Base-by-base conservation (phyloP, 208 protist genomes). In the Herpetomonas samuelpessoai region DNA sequence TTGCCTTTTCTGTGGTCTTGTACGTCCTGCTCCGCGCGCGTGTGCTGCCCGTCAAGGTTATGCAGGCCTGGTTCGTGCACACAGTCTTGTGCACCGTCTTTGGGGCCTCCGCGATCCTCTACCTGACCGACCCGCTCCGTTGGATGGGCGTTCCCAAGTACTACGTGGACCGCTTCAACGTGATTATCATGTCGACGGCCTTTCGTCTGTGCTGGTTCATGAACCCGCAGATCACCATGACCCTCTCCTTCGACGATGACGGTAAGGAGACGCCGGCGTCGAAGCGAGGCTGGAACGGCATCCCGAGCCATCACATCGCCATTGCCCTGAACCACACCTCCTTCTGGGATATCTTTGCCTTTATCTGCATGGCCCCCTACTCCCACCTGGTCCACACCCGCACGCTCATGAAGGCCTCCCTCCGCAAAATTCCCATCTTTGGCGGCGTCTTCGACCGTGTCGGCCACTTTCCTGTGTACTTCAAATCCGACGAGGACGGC, bases 381-480 rank as follows among this genome's bases (percentile, higher is more conserved):
- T 50, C 44, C 19, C 31, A 57, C 44, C 49, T 83, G 31, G 31
- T 56, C 7, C 38, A 68, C 27, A 79, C 62, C 21, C 64, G 79
- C 51, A 86, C 83, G 49, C 62, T 85, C 7, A 74, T 86, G 63
- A 89, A 89, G 71, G 52, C 65, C 50, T 63, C 74, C 4, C 76
- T 89, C 26, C 62, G 65, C 21, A 56, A 71, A 39, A 78, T 89
- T 28, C 83, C 83, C 28, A 68, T 86, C 49, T 80, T 84, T 57
- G 83, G 83, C 47, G 71, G 65, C 68, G 52, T 71, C 57, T 83
- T 83, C 52, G 66, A 77, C 48, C 63, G 64, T 55, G 67, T 71
- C 51, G 80, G 80, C 12, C 80, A 87, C 69, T 87, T 83, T 55
- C 80, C 80, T 3, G 80, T 87, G 9, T 87, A 79, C 76, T 87